A percentile compares a stretch with the other conserved stretches of the same genome.
Conservation (phyloP, 371 early-diverging fungal species). For the Zychaea mexicana region DNA sequence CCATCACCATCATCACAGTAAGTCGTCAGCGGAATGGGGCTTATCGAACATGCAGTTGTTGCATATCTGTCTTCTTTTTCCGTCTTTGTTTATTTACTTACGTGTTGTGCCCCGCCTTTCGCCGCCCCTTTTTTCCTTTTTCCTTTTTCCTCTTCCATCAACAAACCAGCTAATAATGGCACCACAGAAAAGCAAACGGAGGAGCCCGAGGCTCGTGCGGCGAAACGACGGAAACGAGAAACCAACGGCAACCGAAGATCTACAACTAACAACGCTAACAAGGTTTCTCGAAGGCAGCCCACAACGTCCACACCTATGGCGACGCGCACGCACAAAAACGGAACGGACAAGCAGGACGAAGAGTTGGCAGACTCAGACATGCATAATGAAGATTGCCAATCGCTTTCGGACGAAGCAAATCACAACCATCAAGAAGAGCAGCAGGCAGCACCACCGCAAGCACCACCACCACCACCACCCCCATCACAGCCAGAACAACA, state of each 20-base stretch:
- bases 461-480: background rate
- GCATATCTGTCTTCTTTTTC: too few relatives aligned
- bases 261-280: slow-evolving; percentile 12
- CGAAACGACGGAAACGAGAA: slow-evolving; percentile 35
- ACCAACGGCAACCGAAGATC: slow-evolving; percentile 28
- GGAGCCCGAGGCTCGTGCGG: slow-evolving; percentile 18
- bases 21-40: background rate
- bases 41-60: too few relatives aligned
- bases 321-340: slow-evolving; percentile 6
- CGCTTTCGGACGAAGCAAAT: background rate
- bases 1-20: too few relatives aligned
- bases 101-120: too few relatives aligned
- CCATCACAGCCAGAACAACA: background rate
- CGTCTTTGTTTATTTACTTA: too few relatives aligned
- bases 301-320: slow-evolving; percentile 8
- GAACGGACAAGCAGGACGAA: background rate
- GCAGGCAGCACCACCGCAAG: background rate
- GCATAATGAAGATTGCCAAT: slow-evolving; percentile 8
- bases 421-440: background rate
- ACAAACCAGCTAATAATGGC: background rate
- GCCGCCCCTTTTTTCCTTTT: background rate
- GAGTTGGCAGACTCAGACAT: background rate
- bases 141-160: background rate
- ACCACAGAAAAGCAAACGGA: slow-evolving; percentile 6
- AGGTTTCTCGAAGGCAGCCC: background rate